Percentiles rank a stretch among this genome's conserved stretches.
Conservation (phyloP, 2,329 filamentous ascomycete genomes). For the Claviceps digitariae region DNA sequence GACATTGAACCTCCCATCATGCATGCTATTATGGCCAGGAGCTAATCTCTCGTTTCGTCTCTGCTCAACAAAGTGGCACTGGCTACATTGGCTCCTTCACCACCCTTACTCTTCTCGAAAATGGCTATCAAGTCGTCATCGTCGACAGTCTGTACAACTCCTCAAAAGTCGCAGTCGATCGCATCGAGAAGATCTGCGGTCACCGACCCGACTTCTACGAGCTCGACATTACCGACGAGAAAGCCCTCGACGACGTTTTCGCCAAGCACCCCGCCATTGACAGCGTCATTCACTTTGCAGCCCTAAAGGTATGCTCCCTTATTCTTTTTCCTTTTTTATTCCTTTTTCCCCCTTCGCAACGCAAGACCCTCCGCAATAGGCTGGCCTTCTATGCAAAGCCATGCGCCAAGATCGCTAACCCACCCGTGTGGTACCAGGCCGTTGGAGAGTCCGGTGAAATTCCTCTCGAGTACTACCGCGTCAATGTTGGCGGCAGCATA, state of each 20-base stretch:
- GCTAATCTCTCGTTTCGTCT: conserved; percentile 11
- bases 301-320: conserved; percentile 59
- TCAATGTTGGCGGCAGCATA: conserved; percentile 91
- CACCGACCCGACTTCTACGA: conserved; percentile 78
- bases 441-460: conserved; percentile 92
- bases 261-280: conserved; percentile 82
- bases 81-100: conserved; percentile 99
- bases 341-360: neutral
- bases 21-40: neutral
- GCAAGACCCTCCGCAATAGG: neutral
- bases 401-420: neutral
- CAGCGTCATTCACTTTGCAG: conserved; percentile 97
- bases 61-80: conserved; percentile 48
- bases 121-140: conserved; percentile 93
- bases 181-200: conserved; percentile 86
- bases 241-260: conserved; percentile 75
- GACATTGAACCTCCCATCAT: too few species aligned
- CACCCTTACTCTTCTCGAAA: conserved; percentile 75
- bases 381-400: neutral
- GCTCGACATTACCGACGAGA: conserved; percentile 77
- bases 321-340: neutral
- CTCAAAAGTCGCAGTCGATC: conserved; percentile 77
- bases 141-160: conserved; percentile 97
- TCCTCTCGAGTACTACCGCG: conserved; percentile 92
- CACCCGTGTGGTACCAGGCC: conserved; percentile 39